Conservation (phyloP, 257 asterid species). For the Petunia axillaris region DNA sequence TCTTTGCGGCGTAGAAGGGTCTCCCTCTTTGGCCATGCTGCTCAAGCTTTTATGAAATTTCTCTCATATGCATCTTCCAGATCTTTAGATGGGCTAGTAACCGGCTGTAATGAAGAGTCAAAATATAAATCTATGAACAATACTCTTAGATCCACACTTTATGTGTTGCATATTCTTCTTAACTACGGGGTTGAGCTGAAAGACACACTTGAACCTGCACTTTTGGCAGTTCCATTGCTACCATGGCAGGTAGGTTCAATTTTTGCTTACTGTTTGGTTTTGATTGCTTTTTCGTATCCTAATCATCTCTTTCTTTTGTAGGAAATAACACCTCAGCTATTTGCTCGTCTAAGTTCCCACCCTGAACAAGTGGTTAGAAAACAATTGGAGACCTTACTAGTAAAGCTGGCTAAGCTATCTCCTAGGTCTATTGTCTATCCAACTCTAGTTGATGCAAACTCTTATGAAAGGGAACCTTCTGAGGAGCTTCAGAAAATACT, state of each 20-base stretch:
- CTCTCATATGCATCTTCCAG: conserved; percentile 79
- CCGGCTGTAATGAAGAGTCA: conserved; percentile 56
- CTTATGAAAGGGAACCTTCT: conserved; percentile 78
- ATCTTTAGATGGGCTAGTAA: conserved; percentile 61
- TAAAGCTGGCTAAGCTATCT: conserved; percentile 86
- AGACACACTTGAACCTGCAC: conserved; percentile 81
- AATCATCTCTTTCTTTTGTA: conserved; percentile 49
- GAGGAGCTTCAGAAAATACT: conserved; percentile 88
- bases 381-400: conserved; percentile 79
- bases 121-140: conserved; percentile 63
- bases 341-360: conserved; percentile 94
- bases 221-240: conserved; percentile 80
- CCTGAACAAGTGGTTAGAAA: conserved; percentile 84
- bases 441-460: conserved; percentile 91
- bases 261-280: conserved; percentile 29
- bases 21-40: conserved; percentile 90
- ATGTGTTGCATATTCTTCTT: conserved; percentile 83
- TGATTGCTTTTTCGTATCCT: conserved; percentile 38
- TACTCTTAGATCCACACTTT: conserved; percentile 81
- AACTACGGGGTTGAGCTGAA: conserved; percentile 85
- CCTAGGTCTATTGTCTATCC: conserved; percentile 97
- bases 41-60: conserved; percentile 82
- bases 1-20: conserved; percentile 83
- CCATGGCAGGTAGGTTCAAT: conserved; percentile 88
- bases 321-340: conserved; percentile 94